Percentiles rank a stretch among this genome's conserved stretches.
phyloP scores from a whole-genome alignment of 1,139 yeast genomes.

The Kazachstania sp. region DNA sequence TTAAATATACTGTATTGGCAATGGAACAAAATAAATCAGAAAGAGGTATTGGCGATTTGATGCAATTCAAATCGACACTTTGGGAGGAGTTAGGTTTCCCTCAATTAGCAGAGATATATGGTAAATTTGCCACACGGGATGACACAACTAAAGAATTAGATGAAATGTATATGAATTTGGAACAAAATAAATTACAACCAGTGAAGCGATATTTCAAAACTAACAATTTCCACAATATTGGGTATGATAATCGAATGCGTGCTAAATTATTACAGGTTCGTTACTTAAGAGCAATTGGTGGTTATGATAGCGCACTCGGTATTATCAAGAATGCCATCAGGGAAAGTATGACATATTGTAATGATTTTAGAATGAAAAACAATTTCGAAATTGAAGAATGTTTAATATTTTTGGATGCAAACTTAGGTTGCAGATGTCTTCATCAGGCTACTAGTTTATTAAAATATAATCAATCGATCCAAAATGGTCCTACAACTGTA shows the following conservation, averaged over 20 bases:
- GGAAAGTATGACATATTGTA: slow-evolving; percentile 9
- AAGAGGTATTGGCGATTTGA: slow-evolving; percentile 2
- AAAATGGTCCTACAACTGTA: slow-evolving; percentile 16
- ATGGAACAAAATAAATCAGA: slow-evolving; percentile 15
- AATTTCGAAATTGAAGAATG: slow-evolving; percentile 18
- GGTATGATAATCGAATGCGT: slow-evolving; percentile 12
- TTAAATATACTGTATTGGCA: slow-evolving; percentile 18
- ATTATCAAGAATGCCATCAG: slow-evolving; percentile 9
- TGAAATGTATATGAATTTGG: not conserved
- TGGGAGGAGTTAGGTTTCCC: slow-evolving; percentile 14
- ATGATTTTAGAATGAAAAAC: slow-evolving; percentile 20
- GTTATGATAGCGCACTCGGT: slow-evolving; percentile 17
- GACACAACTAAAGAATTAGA: slow-evolving; percentile 2
- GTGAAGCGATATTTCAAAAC: not conserved
- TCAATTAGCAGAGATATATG: slow-evolving; percentile 9
- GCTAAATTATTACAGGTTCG: slow-evolving; percentile 10
- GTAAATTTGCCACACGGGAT: not conserved
- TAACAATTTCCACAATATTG: not conserved
- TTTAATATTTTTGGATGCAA: slow-evolving; percentile 13
- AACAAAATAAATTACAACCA: not conserved
- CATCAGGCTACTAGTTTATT: slow-evolving; percentile 15
- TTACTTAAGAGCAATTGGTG: slow-evolving; percentile 11
- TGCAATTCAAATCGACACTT: slow-evolving; percentile 4
- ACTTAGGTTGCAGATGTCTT: slow-evolving; percentile 16
- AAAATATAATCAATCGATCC: slow-evolving; percentile 10